Evolutionary conservation across 208 protist genomes (phyloP).

Genomic region (Trypanosoma platydactyli): DNA sequence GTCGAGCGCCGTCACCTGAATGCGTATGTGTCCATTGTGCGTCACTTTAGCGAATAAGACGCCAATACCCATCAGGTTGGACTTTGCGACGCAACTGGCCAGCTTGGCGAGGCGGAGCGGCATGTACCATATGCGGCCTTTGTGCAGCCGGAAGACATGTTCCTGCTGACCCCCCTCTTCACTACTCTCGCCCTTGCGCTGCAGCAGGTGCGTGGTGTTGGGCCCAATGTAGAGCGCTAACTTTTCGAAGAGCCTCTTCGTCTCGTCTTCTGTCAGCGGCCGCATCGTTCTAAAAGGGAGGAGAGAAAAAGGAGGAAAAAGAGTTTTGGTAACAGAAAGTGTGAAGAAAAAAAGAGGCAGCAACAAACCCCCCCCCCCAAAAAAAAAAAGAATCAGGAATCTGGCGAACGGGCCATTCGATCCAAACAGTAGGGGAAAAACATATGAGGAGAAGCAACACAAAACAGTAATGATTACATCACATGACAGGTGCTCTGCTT

Average conservation of each 20-base stretch:
- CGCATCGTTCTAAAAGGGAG: constrained; percentile 49
- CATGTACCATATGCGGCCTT: constrained; percentile 93
- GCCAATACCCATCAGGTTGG: constrained; percentile 89
- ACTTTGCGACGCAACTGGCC: constrained; percentile 84
- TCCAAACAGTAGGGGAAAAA: neutral
- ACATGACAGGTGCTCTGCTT: constrained; percentile 60
- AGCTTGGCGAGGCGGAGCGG: constrained; percentile 79
- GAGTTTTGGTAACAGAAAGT: constrained; percentile 12
- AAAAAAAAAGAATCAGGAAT: constrained; percentile 6
- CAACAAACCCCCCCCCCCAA: neutral
- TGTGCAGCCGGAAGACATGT: constrained; percentile 91
- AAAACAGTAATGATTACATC: constrained; percentile 42
- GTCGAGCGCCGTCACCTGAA: constrained; percentile 89
- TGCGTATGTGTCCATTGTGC: constrained; percentile 87
- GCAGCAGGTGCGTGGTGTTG: constrained; percentile 84
- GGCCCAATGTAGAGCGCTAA: constrained; percentile 91
- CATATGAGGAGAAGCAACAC: neutral
- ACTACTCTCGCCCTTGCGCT: constrained; percentile 24
- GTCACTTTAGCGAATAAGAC: constrained; percentile 91
- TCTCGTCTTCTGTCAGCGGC: constrained; percentile 81
- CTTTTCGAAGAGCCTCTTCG: constrained; percentile 91
- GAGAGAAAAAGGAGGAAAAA: constrained; percentile 14
- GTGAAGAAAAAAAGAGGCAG: neutral
- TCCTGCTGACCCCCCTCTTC: constrained; percentile 57
- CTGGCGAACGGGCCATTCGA: neutral